Conservation (phyloP, 352 stramenopile species). For the Phytophthora kernoviae region DNA sequence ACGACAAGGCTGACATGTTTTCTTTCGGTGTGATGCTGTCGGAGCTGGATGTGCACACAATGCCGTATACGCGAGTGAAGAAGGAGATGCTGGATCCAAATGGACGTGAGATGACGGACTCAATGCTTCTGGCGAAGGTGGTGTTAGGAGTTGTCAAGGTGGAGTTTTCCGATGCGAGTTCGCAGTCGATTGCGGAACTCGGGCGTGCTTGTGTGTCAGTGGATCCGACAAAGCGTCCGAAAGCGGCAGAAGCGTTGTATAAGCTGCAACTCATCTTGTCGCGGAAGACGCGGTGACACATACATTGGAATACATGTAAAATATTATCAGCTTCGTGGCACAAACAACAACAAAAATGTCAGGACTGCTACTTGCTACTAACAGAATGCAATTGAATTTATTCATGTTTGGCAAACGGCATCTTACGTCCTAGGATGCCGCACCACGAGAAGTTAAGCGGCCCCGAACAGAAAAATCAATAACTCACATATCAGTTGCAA, state of each 20-base stretch:
- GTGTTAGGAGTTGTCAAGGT: slow-evolving; percentile 32
- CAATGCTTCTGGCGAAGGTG: slow-evolving; percentile 36
- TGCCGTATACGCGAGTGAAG: slow-evolving; percentile 25
- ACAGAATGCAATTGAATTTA: no score
- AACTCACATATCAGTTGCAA: no score
- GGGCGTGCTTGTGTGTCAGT: slow-evolving; percentile 30
- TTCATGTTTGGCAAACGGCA: no score
- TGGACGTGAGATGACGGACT: slow-evolving; percentile 18
- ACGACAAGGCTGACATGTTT: slow-evolving; percentile 62
- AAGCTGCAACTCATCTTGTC: slow-evolving; percentile 24
- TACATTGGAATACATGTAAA: background rate
- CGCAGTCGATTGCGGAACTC: slow-evolving; percentile 17
- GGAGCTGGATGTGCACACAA: slow-evolving; percentile 46
- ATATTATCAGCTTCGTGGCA: background rate
- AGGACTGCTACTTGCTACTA: no score
- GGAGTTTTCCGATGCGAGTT: slow-evolving; percentile 21
- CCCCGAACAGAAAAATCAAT: no score
- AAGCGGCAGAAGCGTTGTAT: slow-evolving; percentile 32
- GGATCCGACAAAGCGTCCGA: slow-evolving; percentile 34
- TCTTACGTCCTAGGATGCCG: no score
- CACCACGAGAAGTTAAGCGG: no score
- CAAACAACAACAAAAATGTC: no score
- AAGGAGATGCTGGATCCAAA: slow-evolving; percentile 12
- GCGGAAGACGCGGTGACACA: slow-evolving; percentile 1
- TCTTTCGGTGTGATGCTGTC: slow-evolving; percentile 65